Evolutionary conservation across 108 stramenopile genomes (phyloP), one percentile per base, ranked within the genome.

Genomic region (Cyclotella cryptica): DNA sequence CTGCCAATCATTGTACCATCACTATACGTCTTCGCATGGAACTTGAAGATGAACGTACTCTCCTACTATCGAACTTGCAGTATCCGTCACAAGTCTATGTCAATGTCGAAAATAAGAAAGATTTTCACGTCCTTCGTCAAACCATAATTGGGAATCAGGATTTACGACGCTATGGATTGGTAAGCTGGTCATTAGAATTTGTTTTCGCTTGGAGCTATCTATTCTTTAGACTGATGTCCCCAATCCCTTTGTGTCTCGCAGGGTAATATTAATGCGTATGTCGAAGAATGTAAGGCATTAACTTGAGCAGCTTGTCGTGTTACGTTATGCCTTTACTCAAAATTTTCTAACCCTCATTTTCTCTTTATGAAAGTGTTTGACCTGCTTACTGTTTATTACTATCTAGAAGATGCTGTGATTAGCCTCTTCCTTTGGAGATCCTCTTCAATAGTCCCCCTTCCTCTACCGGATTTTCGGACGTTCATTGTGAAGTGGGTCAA

Each of bases 351-450:
- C 35, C 35, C 4, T 35, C 35, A 6, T 55, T 61, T 63, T 12
- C 54, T 60, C 29, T 68, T 26, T 19, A 73, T 77, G 14, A n/a
- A 18, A 77, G 76, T 92, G 66, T 35, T 39, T 35, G 76, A 75
- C 61, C 81, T 86, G 27, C 80, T 85, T 43, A 55, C 75, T 21
- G 55, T 85, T 11, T 71, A 78, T 29, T 85, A 85, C 52, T 83
- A 84, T 43, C 29, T 90, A 4, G 83, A 87, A 46, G 91, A 92
- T 78, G 90, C 85, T 14, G 1, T 87, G 14, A 74, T 86, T 40
- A 85, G 81, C 18, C 40, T 95, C 2, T 51, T 92, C 8, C 58
- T 95, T 17, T 95, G 94, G 94, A 85, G 90, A 35, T 87, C 88
- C 22, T 77, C 85, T 22, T 84, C 64, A 65, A 75, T 61, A 9